Conservation (phyloP, 148 eudicot genomes). For the Rhododendron vialii region DNA sequence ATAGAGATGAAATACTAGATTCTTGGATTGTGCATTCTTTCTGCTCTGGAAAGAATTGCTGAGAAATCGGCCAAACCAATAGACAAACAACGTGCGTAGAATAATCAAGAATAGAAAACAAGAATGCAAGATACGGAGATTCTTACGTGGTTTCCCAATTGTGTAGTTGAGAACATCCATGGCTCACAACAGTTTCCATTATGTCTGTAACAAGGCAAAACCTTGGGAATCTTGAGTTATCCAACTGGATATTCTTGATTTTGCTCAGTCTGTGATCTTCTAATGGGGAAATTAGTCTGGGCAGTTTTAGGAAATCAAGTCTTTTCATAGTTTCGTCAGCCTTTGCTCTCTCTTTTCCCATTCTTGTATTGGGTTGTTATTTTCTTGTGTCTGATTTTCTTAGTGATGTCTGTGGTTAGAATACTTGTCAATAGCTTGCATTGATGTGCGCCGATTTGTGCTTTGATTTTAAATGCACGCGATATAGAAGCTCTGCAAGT, state of each 20-base stretch:
- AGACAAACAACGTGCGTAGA: too few species aligned
- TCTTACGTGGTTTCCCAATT: not conserved
- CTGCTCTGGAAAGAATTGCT: not conserved
- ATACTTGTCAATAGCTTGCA: not conserved
- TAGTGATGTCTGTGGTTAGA: not conserved
- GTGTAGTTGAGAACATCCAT: too few species aligned
- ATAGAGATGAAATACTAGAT: not conserved
- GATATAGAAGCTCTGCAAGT: not conserved
- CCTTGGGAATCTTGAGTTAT: not conserved
- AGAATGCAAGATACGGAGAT: not conserved
- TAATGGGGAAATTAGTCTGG: not conserved
- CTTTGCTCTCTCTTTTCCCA: not conserved
- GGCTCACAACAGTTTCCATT: too few species aligned
- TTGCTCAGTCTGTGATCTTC: not conserved
- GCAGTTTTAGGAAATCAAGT: not conserved
- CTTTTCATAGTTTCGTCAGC: not conserved
- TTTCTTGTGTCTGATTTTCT: not conserved
- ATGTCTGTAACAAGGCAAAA: not conserved
- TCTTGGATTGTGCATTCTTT: not conserved
- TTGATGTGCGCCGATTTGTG: not conserved
- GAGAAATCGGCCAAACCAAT: too few species aligned
- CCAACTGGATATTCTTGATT: not conserved
- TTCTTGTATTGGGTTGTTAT: not conserved
- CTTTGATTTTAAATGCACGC: not conserved
- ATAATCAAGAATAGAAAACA: not conserved